Base-by-base conservation (phyloP, 306 rosid species). In the Dalbergia cochinchinensis region DNA sequence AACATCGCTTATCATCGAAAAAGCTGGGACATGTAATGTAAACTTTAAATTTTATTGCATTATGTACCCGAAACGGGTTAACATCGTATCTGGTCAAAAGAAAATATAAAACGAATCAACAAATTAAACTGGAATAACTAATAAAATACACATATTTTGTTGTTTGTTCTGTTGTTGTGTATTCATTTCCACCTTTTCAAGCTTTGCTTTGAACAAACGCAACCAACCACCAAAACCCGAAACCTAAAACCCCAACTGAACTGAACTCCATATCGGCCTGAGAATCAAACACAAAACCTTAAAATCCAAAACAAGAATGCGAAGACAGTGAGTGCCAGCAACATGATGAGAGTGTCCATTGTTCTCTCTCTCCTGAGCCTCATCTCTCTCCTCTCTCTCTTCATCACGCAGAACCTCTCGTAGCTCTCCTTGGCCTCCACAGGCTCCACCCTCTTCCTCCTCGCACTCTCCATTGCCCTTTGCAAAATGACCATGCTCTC, bases 401-500 rank as follows among this genome's bases (percentile, higher is more conserved):
- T 91, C 75, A 71, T 26, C 18, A 7, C 50, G 70, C 76, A 55
- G 48, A 85, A 94, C 26, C 72, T 80, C 55, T 62, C 82, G 18
- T 16, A 86, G 11, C 85, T 87, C 72, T 50, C 80, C 33, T 81
- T 91, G 15, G 65, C 83, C 51, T 89, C 94, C 3, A n/a, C 76
- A 5, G 18, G 60, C 9, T 71, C 83, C 26, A 48, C 76, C 13
- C 34, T 84, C 74, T 47, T 82, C 74, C 92, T 90, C 85, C 64
- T 79, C 26, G 90, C 90, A 12, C 44, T 60, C 9, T 83, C 91
- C 71, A 95, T 82, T 4, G 90, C 96, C 44, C 65, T 86, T 10
- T 77, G 82, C 72, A 95, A 64, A 41, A 95, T 79, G 11, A 74
- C 82, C 82, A 89, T 19, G 57, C 97, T 89, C 22, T 93, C 86